Percentiles rank a stretch among this genome's conserved stretches.
These are phyloP conservation scores for Mycena citricolor DNA, from an alignment of 1,284 basidiomycete species.

Conservation along the genomic window DNA sequence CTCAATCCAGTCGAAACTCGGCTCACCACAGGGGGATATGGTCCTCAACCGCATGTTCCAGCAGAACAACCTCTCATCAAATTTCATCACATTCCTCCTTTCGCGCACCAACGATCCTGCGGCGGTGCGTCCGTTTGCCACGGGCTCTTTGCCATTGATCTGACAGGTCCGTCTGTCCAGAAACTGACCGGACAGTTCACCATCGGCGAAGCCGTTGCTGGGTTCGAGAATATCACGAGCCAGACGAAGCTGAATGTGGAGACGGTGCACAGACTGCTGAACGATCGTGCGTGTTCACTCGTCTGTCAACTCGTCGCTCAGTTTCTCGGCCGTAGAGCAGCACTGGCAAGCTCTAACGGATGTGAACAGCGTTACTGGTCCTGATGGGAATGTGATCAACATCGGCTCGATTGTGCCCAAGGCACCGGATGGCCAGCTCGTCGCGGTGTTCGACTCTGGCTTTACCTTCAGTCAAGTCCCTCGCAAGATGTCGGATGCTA, in stretches of 20 bases:
- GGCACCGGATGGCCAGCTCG: constrained; percentile 58
- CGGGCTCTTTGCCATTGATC: constrained; percentile 28
- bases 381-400: constrained; percentile 64
- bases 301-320: constrained; percentile 19
- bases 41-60: constrained; percentile 62
- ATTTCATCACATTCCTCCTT: constrained; percentile 72
- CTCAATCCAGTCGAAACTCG: constrained; percentile 57
- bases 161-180: constrained; percentile 43
- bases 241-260: constrained; percentile 69
- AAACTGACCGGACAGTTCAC: constrained; percentile 56
- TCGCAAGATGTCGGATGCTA: constrained; percentile 70
- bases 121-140: constrained; percentile 21
- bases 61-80: constrained; percentile 49
- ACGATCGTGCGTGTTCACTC: constrained; percentile 33
- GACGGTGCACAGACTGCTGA: constrained; percentile 54
- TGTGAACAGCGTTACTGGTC: constrained; percentile 63
- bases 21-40: constrained; percentile 48
- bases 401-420: constrained; percentile 67
- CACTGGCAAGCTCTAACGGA: constrained; percentile 77
- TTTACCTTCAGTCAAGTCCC: constrained; percentile 71
- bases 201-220: constrained; percentile 55
- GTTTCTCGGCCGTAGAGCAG: constrained; percentile 49
- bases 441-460: constrained; percentile 76
- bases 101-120: constrained; percentile 55
- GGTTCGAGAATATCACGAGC: constrained; percentile 58